Base-by-base conservation (phyloP, 108 stramenopile species). In the Craspedostauros australis region DNA sequence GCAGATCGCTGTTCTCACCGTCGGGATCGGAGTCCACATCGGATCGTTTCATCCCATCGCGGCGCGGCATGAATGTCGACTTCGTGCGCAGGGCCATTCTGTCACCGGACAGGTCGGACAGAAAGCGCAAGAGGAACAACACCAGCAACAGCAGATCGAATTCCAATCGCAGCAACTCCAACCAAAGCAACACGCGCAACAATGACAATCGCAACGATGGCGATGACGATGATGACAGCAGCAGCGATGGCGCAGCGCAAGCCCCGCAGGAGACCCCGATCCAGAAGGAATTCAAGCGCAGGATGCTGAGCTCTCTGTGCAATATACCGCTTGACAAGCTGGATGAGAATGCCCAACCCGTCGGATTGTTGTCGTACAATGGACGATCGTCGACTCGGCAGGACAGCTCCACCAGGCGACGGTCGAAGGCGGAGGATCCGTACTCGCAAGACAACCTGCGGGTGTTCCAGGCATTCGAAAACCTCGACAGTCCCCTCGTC, bases 21-120 rank as follows among this genome's bases (percentile, higher is more conserved):
- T 23, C 24, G 31, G 30, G 28, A 22, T 38, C 7, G 53, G 53
- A 11, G 66, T n/a, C n/a, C n/a, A n/a, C n/a, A n/a, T n/a, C 39
- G 1, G 89, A 91, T 79, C 80, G 91, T 29, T 93, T 88, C 70
- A 93, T 93, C 19, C 91, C 91, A 24, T 85, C 86, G 38, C 82
- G 91, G 28, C 75, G 84, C 8, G 40, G 57, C 33, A 78, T 87
- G 82, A 81, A 86, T 54, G 60, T 88, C 40, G 85, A 87, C 39
- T 33, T 90, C 3, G 73, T 72, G 52, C 88, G 84, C 0, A 56
- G 74, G 4, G 65, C 66, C n/a, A 53, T 90, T 5, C 63, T 80
- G 32, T 68, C 75, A 28, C 80, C 66, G 2, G 84, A 86, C 41
- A 53, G 50, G 25, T 14, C 18, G 47, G 11, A 33, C 36, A 11